These are phyloP conservation scores for Pyrenophora tritici-repentis DNA, from an alignment of 2,329 filamentous ascomycete genomes.

Conservation along the genomic window DNA sequence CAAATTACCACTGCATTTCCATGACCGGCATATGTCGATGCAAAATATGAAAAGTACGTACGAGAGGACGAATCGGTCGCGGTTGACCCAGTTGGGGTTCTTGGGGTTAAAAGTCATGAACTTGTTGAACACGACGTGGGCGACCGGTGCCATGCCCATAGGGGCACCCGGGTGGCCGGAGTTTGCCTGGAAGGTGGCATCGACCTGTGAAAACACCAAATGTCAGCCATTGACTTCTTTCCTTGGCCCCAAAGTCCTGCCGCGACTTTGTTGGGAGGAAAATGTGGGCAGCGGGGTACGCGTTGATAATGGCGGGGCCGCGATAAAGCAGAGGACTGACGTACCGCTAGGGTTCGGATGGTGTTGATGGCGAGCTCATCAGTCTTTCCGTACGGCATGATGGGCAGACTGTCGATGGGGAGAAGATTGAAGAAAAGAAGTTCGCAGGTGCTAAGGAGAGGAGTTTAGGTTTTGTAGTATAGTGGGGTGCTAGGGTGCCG, in stretches of 20 bases:
- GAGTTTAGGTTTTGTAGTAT: slow-evolving; percentile 27
- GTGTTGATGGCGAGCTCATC: slow-evolving; percentile 97
- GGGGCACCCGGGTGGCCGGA: slow-evolving; percentile 98
- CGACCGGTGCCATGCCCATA: slow-evolving; percentile 93
- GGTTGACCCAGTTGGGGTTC: slow-evolving; percentile 96
- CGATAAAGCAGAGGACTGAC: slow-evolving; percentile 47
- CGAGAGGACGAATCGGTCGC: slow-evolving; percentile 98
- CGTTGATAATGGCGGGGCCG: slow-evolving; percentile 15
- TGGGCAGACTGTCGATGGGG: slow-evolving; percentile 44
- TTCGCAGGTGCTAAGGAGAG: slow-evolving; percentile 14
- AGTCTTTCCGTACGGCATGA: slow-evolving; percentile 85
- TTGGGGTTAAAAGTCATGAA: slow-evolving; percentile 99
- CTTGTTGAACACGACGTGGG: slow-evolving; percentile 98
- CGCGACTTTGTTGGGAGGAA: slow-evolving; percentile 24
- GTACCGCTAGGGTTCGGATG: slow-evolving; percentile 93
- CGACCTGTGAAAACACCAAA: slow-evolving; percentile 66
- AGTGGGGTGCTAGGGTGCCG: slow-evolving; percentile 15
- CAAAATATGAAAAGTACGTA: slow-evolving; percentile 60
- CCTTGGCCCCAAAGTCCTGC: background rate
- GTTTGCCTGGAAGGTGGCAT: slow-evolving; percentile 96
- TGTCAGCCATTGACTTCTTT: slow-evolving; percentile 40
- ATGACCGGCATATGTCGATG: slow-evolving; percentile 1
- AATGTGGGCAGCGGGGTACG: slow-evolving; percentile 33
- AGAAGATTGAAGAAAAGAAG: slow-evolving; percentile 19
- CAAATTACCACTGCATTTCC: background rate